These are phyloP conservation scores for Schrenkiella parvula DNA, from an alignment of 345 rosid genomes.

Conservation along the genomic window DNA sequence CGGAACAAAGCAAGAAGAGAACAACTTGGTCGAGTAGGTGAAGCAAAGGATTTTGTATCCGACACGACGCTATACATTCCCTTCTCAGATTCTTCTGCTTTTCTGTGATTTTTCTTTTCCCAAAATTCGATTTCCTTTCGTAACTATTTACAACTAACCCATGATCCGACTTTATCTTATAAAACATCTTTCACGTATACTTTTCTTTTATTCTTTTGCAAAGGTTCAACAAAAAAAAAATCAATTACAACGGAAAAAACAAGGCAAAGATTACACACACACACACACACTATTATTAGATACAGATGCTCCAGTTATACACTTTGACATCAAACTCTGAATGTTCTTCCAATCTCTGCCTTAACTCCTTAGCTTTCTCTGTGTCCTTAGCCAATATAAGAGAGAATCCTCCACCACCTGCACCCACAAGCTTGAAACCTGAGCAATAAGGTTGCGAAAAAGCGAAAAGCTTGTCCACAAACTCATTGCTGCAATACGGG, in stretches of 20 bases:
- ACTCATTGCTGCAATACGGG: constrained; percentile 87
- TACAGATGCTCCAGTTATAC: constrained; percentile 58
- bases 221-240: background rate
- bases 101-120: background rate
- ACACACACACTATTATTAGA: too few relatives aligned
- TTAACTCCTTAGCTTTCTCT: constrained; percentile 48
- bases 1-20: constrained; percentile 1
- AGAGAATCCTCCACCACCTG: constrained; percentile 96
- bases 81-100: background rate
- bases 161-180: too few relatives aligned
- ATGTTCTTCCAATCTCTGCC: constrained; percentile 43
- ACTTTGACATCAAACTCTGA: constrained; percentile 50
- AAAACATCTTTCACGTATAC: background rate
- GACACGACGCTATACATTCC: background rate
- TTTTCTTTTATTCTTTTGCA: background rate
- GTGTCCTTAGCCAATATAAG: constrained; percentile 62
- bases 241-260: background rate
- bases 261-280: background rate
- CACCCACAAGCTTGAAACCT: constrained; percentile 96
- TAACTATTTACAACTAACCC: background rate
- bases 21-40: constrained; percentile 15
- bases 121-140: background rate
- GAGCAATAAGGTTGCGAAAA: constrained; percentile 69
- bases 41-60: constrained; percentile 20
- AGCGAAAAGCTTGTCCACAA: constrained; percentile 69